Base-by-base conservation (phyloP, 345 rosid genomes). In the Lenwebbia sp. region DNA sequence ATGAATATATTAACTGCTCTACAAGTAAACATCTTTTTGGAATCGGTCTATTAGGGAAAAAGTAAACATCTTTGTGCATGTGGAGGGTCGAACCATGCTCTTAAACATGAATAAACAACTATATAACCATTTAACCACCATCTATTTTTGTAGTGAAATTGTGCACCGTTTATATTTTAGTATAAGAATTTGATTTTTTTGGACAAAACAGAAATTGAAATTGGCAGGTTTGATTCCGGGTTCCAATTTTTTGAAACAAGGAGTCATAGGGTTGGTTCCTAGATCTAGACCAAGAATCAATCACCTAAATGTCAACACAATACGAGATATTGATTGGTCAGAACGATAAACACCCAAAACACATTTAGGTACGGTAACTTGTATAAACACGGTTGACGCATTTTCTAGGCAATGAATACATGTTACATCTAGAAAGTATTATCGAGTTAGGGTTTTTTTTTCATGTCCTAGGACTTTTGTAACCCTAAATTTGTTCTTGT, bases 301-400 rank as follows among this genome's bases (percentile, higher is more conserved):
- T 62, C 10, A 0, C 40, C 37, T 28, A 28, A 28, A 4, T 14
- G 10, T 28, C 2, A 19, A 13, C 74, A 28, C 40, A 0, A 62
- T 14, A 62, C 5, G 19, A 62, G 30, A 28, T 19, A 14, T 28
- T 8, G 0, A 28, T 28, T 62, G 74, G 14, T 62, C 14, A 14
- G 4, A 60, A 28, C 3, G 37, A 28, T 13, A 13, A 60, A 28
- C 74, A 60, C 10, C 1, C 7, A n/a, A n/a, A n/a, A 26, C 37
- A 60, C 4, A 17, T 28, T 0, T 14, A 13, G 21, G 14, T 13
- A 13, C 0, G 2, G 5, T 13, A 60, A 6, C 10, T 33, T 13
- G 33, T 60, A 14, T 6, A 3, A 60, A 60, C 40, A 60, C 37
- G 17, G 13, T 1, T 14, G 0, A 28, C 74, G 1, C 14, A 9